phyloP scores from a whole-genome alignment of 1,284 basidiomycete species.

The Porogramme epimiltina region DNA sequence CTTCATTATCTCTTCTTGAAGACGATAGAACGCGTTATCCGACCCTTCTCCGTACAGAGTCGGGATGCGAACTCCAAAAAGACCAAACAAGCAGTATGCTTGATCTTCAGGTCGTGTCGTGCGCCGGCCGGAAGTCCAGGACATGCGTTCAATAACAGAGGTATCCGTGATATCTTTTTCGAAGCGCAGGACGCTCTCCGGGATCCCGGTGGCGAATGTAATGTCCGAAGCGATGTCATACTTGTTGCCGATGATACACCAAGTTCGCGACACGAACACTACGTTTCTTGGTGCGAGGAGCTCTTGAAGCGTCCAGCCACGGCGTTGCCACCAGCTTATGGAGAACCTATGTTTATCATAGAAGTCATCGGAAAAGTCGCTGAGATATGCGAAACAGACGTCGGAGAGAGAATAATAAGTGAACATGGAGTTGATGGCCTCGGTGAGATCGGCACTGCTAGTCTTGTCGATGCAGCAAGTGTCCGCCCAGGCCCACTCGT shows the following conservation, averaged over 20 bases:
- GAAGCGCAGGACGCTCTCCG: neutral
- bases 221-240: neutral
- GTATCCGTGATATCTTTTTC: neutral
- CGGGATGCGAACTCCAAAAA: neutral
- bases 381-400: constrained; percentile 1
- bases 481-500: neutral
- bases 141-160: neutral
- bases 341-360: neutral
- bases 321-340: neutral
- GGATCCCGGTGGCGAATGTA: neutral
- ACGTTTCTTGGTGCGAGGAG: constrained; percentile 1
- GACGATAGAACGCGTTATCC: neutral
- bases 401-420: neutral
- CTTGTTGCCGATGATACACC: neutral
- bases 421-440: neutral
- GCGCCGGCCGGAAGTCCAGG: neutral
- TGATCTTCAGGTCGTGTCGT: neutral
- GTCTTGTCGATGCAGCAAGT: constrained; percentile 3
- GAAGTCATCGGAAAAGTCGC: neutral
- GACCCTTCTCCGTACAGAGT: constrained; percentile 1
- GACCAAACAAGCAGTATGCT: neutral
- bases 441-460: neutral
- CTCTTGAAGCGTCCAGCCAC: constrained; percentile 6
- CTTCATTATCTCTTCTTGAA: neutral
- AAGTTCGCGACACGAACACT: neutral